Percentiles rank a stretch among this genome's conserved stretches.
Conservation (phyloP, 1,284 basidiomycete species). For the Rhodofomes roseus region DNA sequence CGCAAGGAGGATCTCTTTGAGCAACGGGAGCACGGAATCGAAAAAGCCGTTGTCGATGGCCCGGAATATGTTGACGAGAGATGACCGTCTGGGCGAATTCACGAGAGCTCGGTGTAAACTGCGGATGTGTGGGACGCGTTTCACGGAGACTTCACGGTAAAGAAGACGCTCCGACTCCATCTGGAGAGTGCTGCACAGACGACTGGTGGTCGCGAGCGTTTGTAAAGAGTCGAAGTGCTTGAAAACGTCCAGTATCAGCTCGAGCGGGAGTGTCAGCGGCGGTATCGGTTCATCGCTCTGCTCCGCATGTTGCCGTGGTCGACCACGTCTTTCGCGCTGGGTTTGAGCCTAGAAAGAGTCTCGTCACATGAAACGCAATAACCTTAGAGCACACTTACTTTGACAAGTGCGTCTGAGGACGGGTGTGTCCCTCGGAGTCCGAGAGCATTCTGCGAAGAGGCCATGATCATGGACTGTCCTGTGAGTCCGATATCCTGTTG, state of each 20-base stretch:
- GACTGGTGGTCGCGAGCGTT: not conserved
- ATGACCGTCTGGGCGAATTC: not conserved
- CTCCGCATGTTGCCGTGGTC: too few species aligned
- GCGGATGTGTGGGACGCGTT: not conserved
- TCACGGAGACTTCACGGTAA: not conserved
- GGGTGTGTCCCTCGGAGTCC: too few species aligned
- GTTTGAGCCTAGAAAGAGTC: too few species aligned
- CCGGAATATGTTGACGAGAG: not conserved
- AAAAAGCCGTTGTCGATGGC: not conserved
- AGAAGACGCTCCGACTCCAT: not conserved
- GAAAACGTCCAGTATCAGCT: not conserved
- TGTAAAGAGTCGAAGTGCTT: not conserved
- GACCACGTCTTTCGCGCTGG: too few species aligned
- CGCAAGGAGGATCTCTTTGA: not conserved
- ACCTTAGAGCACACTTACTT: too few species aligned
- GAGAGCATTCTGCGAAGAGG: too few species aligned
- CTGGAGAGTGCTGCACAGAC: not conserved
- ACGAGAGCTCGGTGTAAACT: not conserved
- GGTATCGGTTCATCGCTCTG: too few species aligned
- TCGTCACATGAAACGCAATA: too few species aligned
- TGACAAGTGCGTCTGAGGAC: too few species aligned
- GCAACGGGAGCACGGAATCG: not conserved
- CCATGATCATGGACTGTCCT: too few species aligned
- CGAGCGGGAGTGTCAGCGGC: not conserved
- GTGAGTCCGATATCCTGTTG: too few species aligned